These are phyloP conservation scores for Neonothopanus nambi DNA, from an alignment of 1,284 basidiomycete species.

Conservation along the genomic window DNA sequence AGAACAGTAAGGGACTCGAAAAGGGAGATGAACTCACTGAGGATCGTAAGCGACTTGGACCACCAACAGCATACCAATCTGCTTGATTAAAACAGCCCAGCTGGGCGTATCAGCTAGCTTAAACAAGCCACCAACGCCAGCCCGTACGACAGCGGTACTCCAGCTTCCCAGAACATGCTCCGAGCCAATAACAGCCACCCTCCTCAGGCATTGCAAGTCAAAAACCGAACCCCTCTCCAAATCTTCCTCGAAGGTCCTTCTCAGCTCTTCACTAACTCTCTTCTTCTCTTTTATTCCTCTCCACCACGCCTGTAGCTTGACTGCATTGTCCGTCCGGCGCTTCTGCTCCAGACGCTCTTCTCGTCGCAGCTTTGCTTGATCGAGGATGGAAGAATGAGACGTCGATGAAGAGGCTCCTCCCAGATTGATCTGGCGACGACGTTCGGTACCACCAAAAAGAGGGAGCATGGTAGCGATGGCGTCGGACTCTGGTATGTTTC, in stretches of 20 bases:
- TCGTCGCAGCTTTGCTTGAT: slow-evolving; percentile 59
- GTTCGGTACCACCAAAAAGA: slow-evolving; percentile 40
- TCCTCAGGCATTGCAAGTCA: slow-evolving; percentile 45
- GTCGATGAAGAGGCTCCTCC: slow-evolving; percentile 60
- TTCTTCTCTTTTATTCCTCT: slow-evolving; percentile 46
- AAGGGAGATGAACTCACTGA: too few relatives aligned
- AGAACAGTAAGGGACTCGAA: too few relatives aligned
- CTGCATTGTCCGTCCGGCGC: slow-evolving; percentile 55
- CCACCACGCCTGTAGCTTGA: slow-evolving; percentile 71
- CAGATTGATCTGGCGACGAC: slow-evolving; percentile 72
- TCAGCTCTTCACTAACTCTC: slow-evolving; percentile 42
- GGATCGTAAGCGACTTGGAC: slow-evolving; percentile 48
- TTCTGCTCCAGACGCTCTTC: slow-evolving; percentile 57
- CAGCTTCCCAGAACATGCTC: slow-evolving; percentile 46
- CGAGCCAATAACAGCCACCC: slow-evolving; percentile 55
- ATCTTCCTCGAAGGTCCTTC: slow-evolving; percentile 43
- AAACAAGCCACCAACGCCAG: slow-evolving; percentile 15
- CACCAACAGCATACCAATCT: slow-evolving; percentile 49
- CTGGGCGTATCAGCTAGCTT: slow-evolving; percentile 26
- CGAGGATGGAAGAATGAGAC: slow-evolving; percentile 57
- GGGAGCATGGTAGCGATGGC: slow-evolving; percentile 26
- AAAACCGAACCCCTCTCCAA: slow-evolving; percentile 40
- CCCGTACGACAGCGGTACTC: slow-evolving; percentile 43
- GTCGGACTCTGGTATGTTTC: too few relatives aligned
- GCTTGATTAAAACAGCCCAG: slow-evolving; percentile 60